A percentile compares a stretch with the other conserved stretches of the same genome.
phyloP scores from a whole-genome alignment of 495 filamentous ascomycete species.

The Penicillium pulvis region DNA sequence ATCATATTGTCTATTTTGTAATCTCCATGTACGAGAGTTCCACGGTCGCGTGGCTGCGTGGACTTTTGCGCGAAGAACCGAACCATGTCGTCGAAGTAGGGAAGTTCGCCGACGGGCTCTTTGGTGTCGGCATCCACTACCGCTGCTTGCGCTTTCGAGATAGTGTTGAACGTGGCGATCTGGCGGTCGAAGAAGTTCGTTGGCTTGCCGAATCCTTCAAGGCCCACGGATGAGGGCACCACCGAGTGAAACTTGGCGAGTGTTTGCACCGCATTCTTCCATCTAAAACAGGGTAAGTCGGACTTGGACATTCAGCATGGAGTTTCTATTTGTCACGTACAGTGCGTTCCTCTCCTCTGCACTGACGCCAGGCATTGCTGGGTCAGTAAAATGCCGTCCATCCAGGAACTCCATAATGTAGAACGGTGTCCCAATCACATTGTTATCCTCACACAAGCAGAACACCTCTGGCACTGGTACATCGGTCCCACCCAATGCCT shows the following conservation, averaged over 20 bases:
- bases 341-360: conserved; percentile 70
- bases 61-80: conserved; percentile 67
- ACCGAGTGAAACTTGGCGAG: conserved; percentile 86
- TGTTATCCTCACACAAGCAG: conserved; percentile 79
- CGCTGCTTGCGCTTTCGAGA: conserved; percentile 75
- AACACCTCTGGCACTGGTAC: conserved; percentile 86
- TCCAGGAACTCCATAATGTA: conserved; percentile 96
- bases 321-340: conserved; percentile 33
- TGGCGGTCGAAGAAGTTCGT: conserved; percentile 86
- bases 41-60: conserved; percentile 74
- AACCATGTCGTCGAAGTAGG: conserved; percentile 78
- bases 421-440: conserved; percentile 84
- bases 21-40: conserved; percentile 86
- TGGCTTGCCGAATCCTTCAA: conserved; percentile 72
- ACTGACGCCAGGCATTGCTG: conserved; percentile 73
- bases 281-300: conserved; percentile 47
- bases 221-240: conserved; percentile 61
- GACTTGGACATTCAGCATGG: not conserved
- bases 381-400: conserved; percentile 89
- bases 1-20: conserved; percentile 99
- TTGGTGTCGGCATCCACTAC: conserved; percentile 74
- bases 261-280: conserved; percentile 80
- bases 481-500: conserved; percentile 74
- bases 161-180: conserved; percentile 74
- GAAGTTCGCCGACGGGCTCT: conserved; percentile 76